Conservation (phyloP, 352 stramenopile species). For the Vaucheria bursata region DNA sequence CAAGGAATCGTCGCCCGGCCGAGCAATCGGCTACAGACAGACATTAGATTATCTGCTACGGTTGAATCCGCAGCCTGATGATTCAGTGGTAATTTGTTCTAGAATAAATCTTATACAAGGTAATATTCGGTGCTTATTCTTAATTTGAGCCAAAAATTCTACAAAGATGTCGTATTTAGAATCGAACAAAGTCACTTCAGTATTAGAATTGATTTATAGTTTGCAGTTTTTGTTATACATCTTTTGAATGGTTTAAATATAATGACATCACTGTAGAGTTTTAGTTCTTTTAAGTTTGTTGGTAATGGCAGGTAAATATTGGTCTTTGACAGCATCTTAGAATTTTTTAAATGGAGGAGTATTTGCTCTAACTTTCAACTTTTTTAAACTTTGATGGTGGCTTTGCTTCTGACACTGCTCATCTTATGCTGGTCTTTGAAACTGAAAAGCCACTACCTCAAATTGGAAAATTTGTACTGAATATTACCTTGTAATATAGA, state of each 20-base stretch:
- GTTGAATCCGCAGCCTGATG: not conserved
- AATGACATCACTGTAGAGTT: not conserved
- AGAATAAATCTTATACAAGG: not conserved
- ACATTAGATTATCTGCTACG: slow-evolving; percentile 38
- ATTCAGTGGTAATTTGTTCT: not conserved
- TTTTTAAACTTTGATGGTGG: no score
- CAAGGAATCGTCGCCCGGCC: slow-evolving; percentile 30
- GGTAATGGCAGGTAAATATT: no score
- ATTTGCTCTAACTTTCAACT: no score
- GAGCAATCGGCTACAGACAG: slow-evolving; percentile 46
- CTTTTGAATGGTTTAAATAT: not conserved
- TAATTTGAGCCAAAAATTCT: not conserved
- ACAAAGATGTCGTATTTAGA: not conserved
- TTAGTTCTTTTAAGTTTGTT: no score
- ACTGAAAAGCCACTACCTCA: no score
- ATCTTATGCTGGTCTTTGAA: no score
- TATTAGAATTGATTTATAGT: not conserved
- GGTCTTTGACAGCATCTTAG: no score
- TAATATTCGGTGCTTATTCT: not conserved
- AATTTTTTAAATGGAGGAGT: no score
- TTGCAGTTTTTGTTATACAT: not conserved
- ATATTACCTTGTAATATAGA: no score
- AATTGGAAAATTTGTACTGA: no score
- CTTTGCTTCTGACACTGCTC: no score
- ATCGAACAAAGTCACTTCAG: not conserved